A percentile compares a stretch with the other conserved stretches of the same genome.
Evolutionary conservation across 768 basidiomycete genomes (phyloP).

Genomic region (Cubamyces lactineus): DNA sequence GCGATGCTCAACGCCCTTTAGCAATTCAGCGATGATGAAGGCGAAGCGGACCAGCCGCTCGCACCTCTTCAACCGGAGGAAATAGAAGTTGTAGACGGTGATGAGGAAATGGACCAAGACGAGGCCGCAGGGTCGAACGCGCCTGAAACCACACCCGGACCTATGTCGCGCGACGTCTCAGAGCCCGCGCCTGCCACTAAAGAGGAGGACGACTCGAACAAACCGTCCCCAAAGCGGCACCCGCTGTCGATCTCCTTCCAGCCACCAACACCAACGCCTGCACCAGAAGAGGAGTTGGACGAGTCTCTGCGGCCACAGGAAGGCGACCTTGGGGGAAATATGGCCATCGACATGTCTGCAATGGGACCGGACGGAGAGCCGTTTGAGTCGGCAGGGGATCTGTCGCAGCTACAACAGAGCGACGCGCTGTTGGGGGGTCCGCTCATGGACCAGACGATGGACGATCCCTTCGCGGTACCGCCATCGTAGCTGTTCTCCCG

Average conservation of each 20-base stretch:
- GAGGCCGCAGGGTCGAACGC: constrained; percentile 49
- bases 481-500: constrained; percentile 4
- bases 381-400: constrained; percentile 54
- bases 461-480: constrained; percentile 58
- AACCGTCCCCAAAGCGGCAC: constrained; percentile 72
- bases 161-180: constrained; percentile 40
- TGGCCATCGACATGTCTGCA: constrained; percentile 62
- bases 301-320: constrained; percentile 61
- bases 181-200: constrained; percentile 38
- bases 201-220: constrained; percentile 44
- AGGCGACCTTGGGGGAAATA: constrained; percentile 39
- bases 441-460: constrained; percentile 56
- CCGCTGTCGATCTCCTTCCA: constrained; percentile 57
- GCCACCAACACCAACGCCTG: constrained; percentile 44
- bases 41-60: constrained; percentile 75
- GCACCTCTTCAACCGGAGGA: constrained; percentile 78
- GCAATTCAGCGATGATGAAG: constrained; percentile 91
- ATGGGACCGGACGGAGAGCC: constrained; percentile 68
- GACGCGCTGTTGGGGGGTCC: constrained; percentile 58
- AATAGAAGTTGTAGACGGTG: constrained; percentile 74
- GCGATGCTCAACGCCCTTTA: constrained; percentile 32
- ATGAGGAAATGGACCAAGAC: constrained; percentile 77
- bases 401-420: constrained; percentile 57
- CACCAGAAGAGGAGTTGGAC: constrained; percentile 49
- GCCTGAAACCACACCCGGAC: constrained; percentile 36